Percentiles rank a stretch among this genome's conserved stretches.
Evolutionary conservation across 345 rosid genomes (phyloP).

Genomic region (Lepidium africanum): DNA sequence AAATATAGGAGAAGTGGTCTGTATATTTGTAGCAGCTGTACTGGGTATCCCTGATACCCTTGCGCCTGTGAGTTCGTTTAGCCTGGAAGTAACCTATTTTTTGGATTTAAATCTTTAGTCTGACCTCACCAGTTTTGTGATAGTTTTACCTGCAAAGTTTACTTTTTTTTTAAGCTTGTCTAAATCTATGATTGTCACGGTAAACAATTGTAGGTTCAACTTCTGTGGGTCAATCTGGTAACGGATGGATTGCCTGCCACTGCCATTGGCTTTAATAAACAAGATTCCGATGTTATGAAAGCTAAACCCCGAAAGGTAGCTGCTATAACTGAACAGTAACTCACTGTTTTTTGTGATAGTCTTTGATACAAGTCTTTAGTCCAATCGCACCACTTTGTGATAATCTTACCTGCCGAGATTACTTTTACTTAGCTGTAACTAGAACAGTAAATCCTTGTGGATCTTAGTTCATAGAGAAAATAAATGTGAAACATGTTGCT

Average conservation of each 20-base stretch:
- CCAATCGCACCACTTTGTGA: no score
- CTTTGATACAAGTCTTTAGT: no score
- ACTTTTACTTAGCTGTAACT: background rate
- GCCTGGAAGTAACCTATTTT: background rate
- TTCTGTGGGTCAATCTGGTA: constrained; percentile 97
- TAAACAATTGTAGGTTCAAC: constrained; percentile 66
- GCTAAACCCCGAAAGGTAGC: constrained; percentile 95
- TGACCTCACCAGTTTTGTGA: background rate
- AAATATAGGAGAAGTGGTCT: constrained; percentile 98
- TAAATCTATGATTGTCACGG: background rate
- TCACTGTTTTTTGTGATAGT: background rate
- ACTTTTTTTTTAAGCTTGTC: background rate
- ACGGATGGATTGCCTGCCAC: constrained; percentile 99
- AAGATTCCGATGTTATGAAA: constrained; percentile 96
- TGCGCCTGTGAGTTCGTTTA: constrained; percentile 80
- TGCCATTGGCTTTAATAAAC: constrained; percentile 97
- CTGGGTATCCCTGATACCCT: constrained; percentile 97
- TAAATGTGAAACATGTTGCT: background rate
- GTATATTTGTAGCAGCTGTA: constrained; percentile 98
- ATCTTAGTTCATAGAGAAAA: background rate
- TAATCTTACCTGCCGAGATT: no score
- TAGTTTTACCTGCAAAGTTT: constrained; percentile 2
- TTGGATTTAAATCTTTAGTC: background rate
- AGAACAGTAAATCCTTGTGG: background rate
- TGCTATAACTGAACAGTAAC: background rate